phyloP scores from a whole-genome alignment of 768 basidiomycete genomes.

The Kwoniella botswanensis region DNA sequence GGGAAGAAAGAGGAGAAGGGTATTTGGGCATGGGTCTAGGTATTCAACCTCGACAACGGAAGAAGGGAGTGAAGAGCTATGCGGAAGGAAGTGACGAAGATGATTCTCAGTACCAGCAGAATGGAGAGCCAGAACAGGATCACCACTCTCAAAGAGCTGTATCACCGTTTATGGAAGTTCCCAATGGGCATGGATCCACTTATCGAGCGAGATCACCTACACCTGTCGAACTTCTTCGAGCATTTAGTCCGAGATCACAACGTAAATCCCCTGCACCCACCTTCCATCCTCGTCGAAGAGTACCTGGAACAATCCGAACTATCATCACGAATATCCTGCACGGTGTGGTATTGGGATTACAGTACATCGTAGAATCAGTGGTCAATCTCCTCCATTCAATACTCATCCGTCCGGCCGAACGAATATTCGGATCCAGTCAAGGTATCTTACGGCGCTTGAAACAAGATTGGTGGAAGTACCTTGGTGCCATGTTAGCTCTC shows the following conservation, averaged over 20 bases:
- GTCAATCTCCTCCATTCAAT: constrained; percentile 13
- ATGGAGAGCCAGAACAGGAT: constrained; percentile 19
- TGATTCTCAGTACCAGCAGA: constrained; percentile 20
- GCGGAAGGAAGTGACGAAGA: constrained; percentile 22
- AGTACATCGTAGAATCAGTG: constrained; percentile 35
- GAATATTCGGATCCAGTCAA: constrained; percentile 22
- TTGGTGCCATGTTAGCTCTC: constrained; percentile 38
- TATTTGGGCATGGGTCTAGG: constrained; percentile 52
- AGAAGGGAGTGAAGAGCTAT: constrained; percentile 30
- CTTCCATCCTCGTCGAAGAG: constrained; percentile 32
- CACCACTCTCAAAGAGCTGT: constrained; percentile 12
- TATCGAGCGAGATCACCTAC: constrained; percentile 39
- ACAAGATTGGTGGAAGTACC: constrained; percentile 48
- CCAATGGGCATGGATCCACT: constrained; percentile 10
- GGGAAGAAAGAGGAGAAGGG: constrained; percentile 47
- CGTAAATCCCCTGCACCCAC: constrained; percentile 36
- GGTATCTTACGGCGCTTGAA: constrained; percentile 19
- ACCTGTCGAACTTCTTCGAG: constrained; percentile 39
- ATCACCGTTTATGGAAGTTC: constrained; percentile 8
- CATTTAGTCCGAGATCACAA: constrained; percentile 36
- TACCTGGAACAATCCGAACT: constrained; percentile 37
- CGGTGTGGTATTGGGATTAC: constrained; percentile 36
- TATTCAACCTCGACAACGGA: constrained; percentile 39
- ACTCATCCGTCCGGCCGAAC: constrained; percentile 20
- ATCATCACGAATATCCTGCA: constrained; percentile 46